Evolutionary conservation across 208 protist genomes (phyloP), one percentile per base, ranked within the genome.

Genomic region (Acanthamoeba healyi): DNA sequence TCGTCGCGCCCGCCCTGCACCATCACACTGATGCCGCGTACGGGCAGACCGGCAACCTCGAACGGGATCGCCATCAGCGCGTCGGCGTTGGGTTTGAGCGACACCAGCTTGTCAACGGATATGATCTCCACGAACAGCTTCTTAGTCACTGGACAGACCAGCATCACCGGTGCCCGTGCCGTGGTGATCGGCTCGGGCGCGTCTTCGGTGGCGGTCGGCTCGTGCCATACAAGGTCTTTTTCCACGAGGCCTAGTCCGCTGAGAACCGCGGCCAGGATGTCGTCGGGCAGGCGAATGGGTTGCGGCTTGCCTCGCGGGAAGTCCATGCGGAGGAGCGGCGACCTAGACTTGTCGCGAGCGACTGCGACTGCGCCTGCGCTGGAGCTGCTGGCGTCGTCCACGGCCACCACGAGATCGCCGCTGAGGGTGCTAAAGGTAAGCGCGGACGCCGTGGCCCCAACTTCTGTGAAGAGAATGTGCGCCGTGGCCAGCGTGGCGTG

Each of bases 401-500:
- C 15, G 49, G 26, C 63, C 12, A 82, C 72, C 9, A 82, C n/a
- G n/a, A 82, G 72, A 5, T 82, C 72, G 6, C 72, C 72, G 42
- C 72, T 82, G n/a, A 82, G 72, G n/a, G 72, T 82, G 38, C 17
- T 42, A 32, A 82, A 82, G 38, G 17, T 82, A 32, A 82, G 34
- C 12, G 38, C 6, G 65, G 38, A 49, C 63, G 40, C 40, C 34
- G 63, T 46, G 42, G 26, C 54, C 9, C 26, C 38, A 26, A 77
- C 46, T 87, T 94, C 58, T 12, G 14, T 44, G 34, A 94, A 86
- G 10, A 94, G 34, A 14, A 94, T 34, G 40, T 94, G 58, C 12
- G 90, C 58, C 42, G 63, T 61, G 29, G 90, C 90, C 3, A 94
- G 42, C n/a, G 90, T 94, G 6, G 67, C 90, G 61, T 94, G 90